Conservation (phyloP, 2,329 filamentous ascomycete genomes). For the Neocatenulostroma microsporum region DNA sequence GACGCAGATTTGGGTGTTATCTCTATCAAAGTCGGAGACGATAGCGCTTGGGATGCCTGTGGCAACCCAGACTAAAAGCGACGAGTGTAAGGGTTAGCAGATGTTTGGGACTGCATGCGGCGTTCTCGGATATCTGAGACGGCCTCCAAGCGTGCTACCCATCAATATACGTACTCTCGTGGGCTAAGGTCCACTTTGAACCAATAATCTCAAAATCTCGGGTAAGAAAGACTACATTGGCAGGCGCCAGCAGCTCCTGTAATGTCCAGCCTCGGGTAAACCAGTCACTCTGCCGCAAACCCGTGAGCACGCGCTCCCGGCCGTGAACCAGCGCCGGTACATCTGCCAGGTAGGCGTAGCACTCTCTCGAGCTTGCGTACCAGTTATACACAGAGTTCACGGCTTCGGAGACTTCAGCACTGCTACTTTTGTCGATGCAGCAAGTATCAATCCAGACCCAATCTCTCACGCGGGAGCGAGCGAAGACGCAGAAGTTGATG, state of each 20-base stretch:
- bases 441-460: constrained; percentile 16
- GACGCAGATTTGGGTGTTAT: background rate
- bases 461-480: background rate
- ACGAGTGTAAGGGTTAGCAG: too few species aligned
- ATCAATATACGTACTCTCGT: too few species aligned
- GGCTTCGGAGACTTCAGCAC: constrained; percentile 13
- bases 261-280: constrained; percentile 7
- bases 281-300: constrained; percentile 5
- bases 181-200: background rate
- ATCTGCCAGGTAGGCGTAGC: constrained; percentile 11
- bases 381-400: constrained; percentile 17
- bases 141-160: too few species aligned
- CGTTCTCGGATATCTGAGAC: too few species aligned
- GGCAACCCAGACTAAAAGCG: background rate
- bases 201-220: constrained; percentile 3
- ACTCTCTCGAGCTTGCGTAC: constrained; percentile 10
- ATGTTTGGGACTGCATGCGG: too few species aligned
- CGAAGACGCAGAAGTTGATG: constrained; percentile 2
- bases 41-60: constrained; percentile 2
- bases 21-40: too few species aligned
- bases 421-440: constrained; percentile 14
- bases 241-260: constrained; percentile 7
- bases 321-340: constrained; percentile 1
- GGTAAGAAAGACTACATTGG: constrained; percentile 3
- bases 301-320: background rate